Percentiles rank a stretch among this genome's conserved stretches.
These are phyloP conservation scores for Calonectria pauciramosa DNA, from an alignment of 2,329 filamentous ascomycete species.

Conservation along the genomic window DNA sequence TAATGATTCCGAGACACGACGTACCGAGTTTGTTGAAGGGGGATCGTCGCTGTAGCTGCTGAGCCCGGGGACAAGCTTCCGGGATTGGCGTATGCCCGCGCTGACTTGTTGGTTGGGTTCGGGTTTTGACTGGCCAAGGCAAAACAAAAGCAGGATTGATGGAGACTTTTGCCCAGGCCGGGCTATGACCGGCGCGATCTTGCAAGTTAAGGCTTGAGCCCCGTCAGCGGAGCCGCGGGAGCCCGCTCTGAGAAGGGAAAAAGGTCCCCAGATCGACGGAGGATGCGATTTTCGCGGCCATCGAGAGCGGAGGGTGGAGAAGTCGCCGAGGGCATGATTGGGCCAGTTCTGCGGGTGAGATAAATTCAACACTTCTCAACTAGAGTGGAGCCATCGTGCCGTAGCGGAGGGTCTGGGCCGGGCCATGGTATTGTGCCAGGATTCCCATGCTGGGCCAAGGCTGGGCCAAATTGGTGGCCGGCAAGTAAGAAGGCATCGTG, in stretches of 20 bases:
- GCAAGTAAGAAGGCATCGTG: neutral
- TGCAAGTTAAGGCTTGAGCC: neutral
- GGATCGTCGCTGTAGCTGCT: constrained; percentile 23
- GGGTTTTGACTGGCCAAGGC: constrained; percentile 1
- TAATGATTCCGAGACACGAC: constrained; percentile 11
- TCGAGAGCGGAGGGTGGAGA: neutral
- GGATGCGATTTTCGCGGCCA: neutral
- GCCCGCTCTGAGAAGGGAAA: neutral
- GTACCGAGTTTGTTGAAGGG: constrained; percentile 1
- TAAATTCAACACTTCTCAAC: constrained; percentile 6
- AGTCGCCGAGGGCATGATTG: neutral
- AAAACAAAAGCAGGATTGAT: constrained; percentile 28
- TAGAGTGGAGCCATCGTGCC: neutral
- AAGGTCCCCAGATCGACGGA: neutral
- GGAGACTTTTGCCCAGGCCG: neutral
- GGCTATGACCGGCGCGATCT: constrained; percentile 8
- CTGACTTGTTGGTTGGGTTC: neutral
- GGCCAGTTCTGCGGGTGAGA: neutral
- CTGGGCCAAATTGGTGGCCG: neutral
- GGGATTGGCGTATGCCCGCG: constrained; percentile 18
- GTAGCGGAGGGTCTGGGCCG: constrained; percentile 2
- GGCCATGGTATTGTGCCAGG: constrained; percentile 1
- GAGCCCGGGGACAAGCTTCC: constrained; percentile 14
- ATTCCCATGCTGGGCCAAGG: constrained; percentile 3
- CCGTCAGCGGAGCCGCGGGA: constrained; percentile 3